Percentiles rank a stretch among this genome's conserved stretches.
Conservation (phyloP, 371 early-diverging fungal genomes). For the Zopfochytrium polystomum region DNA sequence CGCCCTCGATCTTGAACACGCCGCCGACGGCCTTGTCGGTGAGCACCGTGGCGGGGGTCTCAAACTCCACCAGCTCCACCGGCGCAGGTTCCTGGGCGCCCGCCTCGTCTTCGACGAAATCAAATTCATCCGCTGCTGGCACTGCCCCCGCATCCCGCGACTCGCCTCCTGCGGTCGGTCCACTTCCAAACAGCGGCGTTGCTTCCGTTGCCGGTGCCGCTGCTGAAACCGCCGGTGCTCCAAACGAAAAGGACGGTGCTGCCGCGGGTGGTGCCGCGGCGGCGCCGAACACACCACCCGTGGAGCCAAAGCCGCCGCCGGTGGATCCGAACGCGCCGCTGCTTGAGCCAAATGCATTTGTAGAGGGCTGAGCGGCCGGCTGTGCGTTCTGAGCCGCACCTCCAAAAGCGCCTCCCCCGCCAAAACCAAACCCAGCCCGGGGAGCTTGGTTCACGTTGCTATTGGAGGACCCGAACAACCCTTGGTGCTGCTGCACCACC, state of each 20-base stretch:
- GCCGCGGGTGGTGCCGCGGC: too few relatives aligned
- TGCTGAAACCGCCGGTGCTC: too few relatives aligned
- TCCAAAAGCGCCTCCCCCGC: not conserved
- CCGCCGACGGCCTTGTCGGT: not conserved
- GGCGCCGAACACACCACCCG: not conserved
- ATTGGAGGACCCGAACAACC: too few relatives aligned
- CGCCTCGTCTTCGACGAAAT: not conserved
- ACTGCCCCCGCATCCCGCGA: not conserved
- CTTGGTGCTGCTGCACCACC: not conserved
- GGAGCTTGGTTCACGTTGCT: not conserved
- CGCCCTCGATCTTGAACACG: not conserved
- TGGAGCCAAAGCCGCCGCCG: not conserved
- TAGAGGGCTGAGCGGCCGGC: too few relatives aligned
- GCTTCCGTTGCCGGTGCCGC: not conserved
- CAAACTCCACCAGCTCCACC: not conserved
- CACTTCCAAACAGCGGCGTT: not conserved
- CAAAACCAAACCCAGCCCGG: not conserved
- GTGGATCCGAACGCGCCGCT: too few relatives aligned
- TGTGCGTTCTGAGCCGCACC: not conserved
- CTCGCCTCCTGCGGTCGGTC: not conserved
- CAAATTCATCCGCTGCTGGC: not conserved
- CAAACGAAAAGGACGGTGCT: not conserved
- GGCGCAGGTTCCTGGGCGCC: not conserved
- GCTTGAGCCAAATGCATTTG: too few relatives aligned
- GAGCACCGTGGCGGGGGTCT: not conserved